A percentile compares a stretch with the other conserved stretches of the same genome.
phyloP scores from a whole-genome alignment of 441 rosid genomes.

The Gossypium davidsonii region DNA sequence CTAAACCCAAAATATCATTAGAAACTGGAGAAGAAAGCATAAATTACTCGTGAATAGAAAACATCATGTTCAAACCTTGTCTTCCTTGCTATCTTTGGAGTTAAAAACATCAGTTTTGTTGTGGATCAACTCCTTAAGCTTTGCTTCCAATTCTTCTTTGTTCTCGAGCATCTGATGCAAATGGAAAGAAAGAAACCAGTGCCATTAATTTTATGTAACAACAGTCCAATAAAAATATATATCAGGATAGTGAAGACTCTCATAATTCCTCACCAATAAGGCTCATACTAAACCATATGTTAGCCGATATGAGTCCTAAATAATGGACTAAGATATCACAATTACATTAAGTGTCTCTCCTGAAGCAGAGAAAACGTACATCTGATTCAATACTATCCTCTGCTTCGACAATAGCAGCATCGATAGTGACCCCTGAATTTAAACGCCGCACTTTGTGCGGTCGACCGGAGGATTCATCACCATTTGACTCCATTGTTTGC shows the following conservation, averaged over 20 bases:
- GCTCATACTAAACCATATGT: conserved; percentile 46
- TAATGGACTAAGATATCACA: conserved; percentile 42
- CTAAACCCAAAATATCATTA: not conserved
- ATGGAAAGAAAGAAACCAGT: not conserved
- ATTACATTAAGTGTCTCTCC: conserved; percentile 45
- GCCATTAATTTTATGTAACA: not conserved
- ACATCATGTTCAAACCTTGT: conserved; percentile 50
- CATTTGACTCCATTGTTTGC: conserved; percentile 26
- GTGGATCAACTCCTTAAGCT: conserved; percentile 69
- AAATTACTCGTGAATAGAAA: not conserved
- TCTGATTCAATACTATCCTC: conserved; percentile 65
- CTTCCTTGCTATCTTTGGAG: conserved; percentile 52
- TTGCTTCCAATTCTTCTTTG: conserved; percentile 67
- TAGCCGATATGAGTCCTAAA: conserved; percentile 39
- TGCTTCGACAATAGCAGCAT: conserved; percentile 81
- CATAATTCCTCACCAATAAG: conserved; percentile 44
- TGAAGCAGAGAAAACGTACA: conserved; percentile 63
- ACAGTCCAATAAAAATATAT: conserved; percentile 13
- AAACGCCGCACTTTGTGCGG: conserved; percentile 39
- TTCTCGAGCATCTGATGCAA: conserved; percentile 51
- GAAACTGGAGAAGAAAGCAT: not conserved
- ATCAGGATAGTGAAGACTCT: conserved; percentile 17
- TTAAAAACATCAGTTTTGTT: conserved; percentile 71
- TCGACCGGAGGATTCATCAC: conserved; percentile 27
- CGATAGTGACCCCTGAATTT: conserved; percentile 54